Percentiles rank a stretch among this genome's conserved stretches.
Conservation (phyloP, 208 protist genomes). For the Acanthamoeba lenticulata region DNA sequence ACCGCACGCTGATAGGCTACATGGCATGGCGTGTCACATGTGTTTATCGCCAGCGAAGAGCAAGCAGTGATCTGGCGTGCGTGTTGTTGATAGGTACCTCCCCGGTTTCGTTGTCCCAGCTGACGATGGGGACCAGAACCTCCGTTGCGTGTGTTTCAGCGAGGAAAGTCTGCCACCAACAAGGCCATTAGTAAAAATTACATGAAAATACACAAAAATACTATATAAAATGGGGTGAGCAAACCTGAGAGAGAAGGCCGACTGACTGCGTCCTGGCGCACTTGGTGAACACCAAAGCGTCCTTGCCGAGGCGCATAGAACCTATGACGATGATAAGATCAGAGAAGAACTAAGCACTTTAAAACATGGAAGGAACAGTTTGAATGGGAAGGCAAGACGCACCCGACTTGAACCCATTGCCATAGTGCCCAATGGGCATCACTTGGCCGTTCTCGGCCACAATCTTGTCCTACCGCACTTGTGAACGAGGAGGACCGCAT, state of each 20-base stretch:
- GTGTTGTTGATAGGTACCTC: no score
- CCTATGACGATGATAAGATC: not conserved
- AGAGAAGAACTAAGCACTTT: not conserved
- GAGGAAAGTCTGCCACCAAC: not conserved
- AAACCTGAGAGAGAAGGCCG: slow-evolving; percentile 40
- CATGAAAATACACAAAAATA: not conserved
- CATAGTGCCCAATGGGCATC: slow-evolving; percentile 49
- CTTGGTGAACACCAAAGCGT: slow-evolving; percentile 30
- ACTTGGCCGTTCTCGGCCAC: not conserved
- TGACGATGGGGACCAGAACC: slow-evolving; percentile 36
- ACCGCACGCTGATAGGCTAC: not conserved
- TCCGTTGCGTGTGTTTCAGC: not conserved
- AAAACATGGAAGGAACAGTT: no score
- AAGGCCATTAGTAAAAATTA: not conserved
- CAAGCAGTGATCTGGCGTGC: no score
- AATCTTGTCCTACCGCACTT: not conserved
- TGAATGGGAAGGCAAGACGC: no score
- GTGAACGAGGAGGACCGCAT: not conserved
- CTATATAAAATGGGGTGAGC: not conserved
- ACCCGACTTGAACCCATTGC: slow-evolving; percentile 51
- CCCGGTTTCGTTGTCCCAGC: slow-evolving; percentile 25
- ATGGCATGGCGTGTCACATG: not conserved
- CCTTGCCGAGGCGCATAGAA: slow-evolving; percentile 36
- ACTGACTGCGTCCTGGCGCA: not conserved
- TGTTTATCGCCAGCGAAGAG: not conserved